Conservation (phyloP, 2,329 filamentous ascomycete species). For the Parasarocladium wereldwijsianum region DNA sequence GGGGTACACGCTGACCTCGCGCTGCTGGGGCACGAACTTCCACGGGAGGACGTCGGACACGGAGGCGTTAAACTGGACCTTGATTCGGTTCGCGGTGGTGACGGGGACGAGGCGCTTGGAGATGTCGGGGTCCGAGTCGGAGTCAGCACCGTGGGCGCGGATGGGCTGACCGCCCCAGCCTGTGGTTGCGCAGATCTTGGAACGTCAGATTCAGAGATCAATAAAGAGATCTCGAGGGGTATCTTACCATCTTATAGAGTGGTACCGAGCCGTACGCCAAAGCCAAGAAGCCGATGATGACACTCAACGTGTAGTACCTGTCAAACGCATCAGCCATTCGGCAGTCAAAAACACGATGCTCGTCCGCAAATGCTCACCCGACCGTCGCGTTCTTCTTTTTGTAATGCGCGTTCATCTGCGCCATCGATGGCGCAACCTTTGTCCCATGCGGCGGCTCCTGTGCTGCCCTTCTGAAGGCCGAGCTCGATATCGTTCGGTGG, state of each 20-base stretch:
- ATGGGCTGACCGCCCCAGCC: conserved; percentile 91
- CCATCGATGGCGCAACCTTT: conserved; percentile 30
- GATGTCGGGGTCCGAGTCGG: conserved; percentile 45
- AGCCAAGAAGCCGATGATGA: conserved; percentile 67
- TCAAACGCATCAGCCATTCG: conserved; percentile 2
- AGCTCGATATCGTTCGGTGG: conserved; percentile 18
- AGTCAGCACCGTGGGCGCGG: conserved; percentile 51
- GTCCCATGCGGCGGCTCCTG: conserved; percentile 12
- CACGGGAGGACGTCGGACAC: conserved; percentile 91
- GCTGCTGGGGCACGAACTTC: conserved; percentile 95
- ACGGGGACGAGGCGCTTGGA: conserved; percentile 69
- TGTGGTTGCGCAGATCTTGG: conserved; percentile 66
- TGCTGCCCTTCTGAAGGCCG: conserved; percentile 10
- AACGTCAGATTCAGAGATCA: conserved; percentile 5
- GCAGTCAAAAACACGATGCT: not conserved
- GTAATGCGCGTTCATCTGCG: conserved; percentile 48
- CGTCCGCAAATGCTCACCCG: conserved; percentile 15
- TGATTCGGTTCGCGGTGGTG: conserved; percentile 66
- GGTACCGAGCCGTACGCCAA: conserved; percentile 74
- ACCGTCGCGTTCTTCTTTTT: conserved; percentile 52
- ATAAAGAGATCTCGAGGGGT: not conserved
- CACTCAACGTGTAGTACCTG: conserved; percentile 61
- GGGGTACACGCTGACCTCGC: conserved; percentile 86
- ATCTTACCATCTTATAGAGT: conserved; percentile 66
- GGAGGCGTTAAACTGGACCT: conserved; percentile 90